Conservation (phyloP, 257 asterid species). For the Fraxinus americana region DNA sequence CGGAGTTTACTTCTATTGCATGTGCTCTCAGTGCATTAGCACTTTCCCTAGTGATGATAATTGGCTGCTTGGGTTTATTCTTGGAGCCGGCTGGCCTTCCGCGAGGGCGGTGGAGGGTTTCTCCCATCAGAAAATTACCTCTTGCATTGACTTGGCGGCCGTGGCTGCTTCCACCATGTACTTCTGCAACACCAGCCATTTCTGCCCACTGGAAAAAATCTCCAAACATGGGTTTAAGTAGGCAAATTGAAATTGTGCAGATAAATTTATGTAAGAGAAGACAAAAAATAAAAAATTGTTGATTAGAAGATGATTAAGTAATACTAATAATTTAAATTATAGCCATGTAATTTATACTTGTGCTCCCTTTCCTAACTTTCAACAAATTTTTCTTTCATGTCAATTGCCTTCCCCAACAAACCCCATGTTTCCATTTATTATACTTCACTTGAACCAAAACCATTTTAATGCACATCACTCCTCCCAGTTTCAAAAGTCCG, state of each 20-base stretch:
- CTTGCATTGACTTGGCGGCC: conserved; percentile 24
- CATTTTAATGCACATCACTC: too few species aligned
- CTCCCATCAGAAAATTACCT: conserved; percentile 29
- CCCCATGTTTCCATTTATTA: neutral
- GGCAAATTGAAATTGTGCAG: conserved; percentile 3
- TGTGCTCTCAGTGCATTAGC: conserved; percentile 80
- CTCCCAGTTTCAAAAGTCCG: too few species aligned
- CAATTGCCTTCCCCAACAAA: conserved; percentile 62
- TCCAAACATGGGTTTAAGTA: neutral
- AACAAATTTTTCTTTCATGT: conserved; percentile 69
- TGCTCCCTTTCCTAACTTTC: conserved; percentile 62
- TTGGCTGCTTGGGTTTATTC: conserved; percentile 94
- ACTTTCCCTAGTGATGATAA: conserved; percentile 84
- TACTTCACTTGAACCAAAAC: too few species aligned
- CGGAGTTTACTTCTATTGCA: conserved; percentile 78
- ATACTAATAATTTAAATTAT: neutral
- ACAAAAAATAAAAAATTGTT: conserved; percentile 31
- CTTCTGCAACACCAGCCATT: conserved; percentile 64
- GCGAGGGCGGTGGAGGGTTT: conserved; percentile 59
- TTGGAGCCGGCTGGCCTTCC: conserved; percentile 93
- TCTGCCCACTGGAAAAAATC: neutral
- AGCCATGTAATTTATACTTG: conserved; percentile 12
- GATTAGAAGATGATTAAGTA: conserved; percentile 67
- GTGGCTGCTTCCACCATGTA: conserved; percentile 30
- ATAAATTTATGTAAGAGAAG: conserved; percentile 27